Evolutionary conservation across 2,329 filamentous ascomycete species (phyloP).

Genomic region (Alternaria longipes): DNA sequence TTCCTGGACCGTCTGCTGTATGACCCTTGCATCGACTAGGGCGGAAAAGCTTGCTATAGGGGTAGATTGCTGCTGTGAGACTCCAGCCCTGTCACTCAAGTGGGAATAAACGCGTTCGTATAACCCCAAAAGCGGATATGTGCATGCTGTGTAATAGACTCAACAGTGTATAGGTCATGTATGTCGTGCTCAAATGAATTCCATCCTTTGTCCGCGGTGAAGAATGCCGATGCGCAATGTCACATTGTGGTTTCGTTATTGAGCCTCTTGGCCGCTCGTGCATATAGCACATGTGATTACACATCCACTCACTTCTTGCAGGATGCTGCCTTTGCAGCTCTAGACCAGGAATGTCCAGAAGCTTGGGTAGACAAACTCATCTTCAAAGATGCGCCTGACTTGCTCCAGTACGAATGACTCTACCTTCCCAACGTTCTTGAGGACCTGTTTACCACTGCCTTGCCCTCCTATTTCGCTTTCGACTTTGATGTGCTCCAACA

Average conservation of each 20-base stretch:
- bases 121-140: constrained; percentile 37
- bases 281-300: not conserved
- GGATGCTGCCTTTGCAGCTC: not conserved
- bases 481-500: constrained; percentile 91
- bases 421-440: constrained; percentile 99
- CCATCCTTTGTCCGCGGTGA: constrained; percentile 10
- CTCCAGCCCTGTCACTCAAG: constrained; percentile 40
- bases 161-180: constrained; percentile 29
- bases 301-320: not conserved
- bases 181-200: constrained; percentile 11
- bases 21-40: constrained; percentile 27
- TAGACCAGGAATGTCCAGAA: constrained; percentile 97
- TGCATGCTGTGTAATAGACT: constrained; percentile 42
- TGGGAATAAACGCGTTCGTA: constrained; percentile 35
- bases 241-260: constrained; percentile 5
- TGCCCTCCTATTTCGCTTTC: constrained; percentile 97
- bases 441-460: constrained; percentile 88
- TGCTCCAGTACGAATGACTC: constrained; percentile 97
- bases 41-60: constrained; percentile 31
- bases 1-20: constrained; percentile 32
- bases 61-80: constrained; percentile 35
- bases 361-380: constrained; percentile 97
- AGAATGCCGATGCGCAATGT: constrained; percentile 9
- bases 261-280: not conserved
- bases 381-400: constrained; percentile 95